Evolutionary conservation across 805 yeast species (phyloP).

Genomic region (Candida ipomoeae): DNA sequence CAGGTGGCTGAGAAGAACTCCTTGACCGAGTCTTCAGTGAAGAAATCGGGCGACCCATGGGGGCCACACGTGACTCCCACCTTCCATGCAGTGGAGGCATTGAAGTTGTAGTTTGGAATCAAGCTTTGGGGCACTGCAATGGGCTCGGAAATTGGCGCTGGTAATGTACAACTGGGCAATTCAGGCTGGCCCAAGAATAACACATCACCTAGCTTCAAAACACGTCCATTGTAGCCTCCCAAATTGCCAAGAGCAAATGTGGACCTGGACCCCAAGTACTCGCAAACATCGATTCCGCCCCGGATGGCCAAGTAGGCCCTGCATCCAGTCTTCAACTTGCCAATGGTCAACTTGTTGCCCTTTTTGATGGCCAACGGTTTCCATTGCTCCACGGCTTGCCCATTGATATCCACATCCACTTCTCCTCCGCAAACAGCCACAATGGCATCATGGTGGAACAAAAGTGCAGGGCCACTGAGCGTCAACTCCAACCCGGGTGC

Average conservation of each 20-base stretch:
- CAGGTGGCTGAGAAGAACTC: conserved; percentile 75
- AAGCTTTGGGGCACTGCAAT: conserved; percentile 48
- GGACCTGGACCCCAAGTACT: conserved; percentile 92
- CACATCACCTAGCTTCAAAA: conserved; percentile 87
- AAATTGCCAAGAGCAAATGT: conserved; percentile 90
- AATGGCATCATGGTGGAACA: conserved; percentile 77
- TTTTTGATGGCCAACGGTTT: conserved; percentile 64
- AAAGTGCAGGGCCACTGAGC: conserved; percentile 76
- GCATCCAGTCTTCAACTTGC: conserved; percentile 79
- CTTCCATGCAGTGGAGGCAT: conserved; percentile 56
- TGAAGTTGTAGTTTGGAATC: conserved; percentile 47
- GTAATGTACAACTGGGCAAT: conserved; percentile 61
- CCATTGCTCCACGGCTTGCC: conserved; percentile 55
- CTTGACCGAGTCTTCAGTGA: conserved; percentile 65
- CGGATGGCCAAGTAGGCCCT: conserved; percentile 85
- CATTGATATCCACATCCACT: conserved; percentile 65
- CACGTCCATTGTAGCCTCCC: conserved; percentile 95
- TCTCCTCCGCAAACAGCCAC: conserved; percentile 87
- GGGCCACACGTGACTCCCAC: conserved; percentile 97
- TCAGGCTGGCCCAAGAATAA: conserved; percentile 79
- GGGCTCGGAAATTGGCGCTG: conserved; percentile 69
- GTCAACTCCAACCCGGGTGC: conserved; percentile 93
- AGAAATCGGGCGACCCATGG: conserved; percentile 96
- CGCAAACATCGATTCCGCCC: conserved; percentile 92
- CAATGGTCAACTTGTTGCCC: conserved; percentile 78